Conservation (phyloP, 495 filamentous ascomycete species). For the Podospora appendiculata region DNA sequence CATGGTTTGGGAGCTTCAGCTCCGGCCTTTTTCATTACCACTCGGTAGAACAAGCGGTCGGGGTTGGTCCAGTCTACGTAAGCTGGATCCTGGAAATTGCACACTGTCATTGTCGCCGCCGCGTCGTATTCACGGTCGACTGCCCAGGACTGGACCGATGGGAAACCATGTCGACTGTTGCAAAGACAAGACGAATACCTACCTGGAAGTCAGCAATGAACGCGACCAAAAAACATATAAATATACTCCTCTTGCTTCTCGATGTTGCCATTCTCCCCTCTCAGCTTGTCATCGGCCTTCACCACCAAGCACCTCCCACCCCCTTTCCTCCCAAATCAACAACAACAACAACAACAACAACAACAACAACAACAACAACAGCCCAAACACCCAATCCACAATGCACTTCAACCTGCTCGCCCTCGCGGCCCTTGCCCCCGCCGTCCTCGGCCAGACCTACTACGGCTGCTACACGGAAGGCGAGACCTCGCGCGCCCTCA, state of each 20-base stretch:
- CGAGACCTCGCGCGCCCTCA: conserved; percentile 4
- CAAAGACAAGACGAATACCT: too few relatives aligned
- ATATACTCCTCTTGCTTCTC: background rate
- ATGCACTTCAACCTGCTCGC: conserved; percentile 8
- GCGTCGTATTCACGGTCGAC: too few relatives aligned
- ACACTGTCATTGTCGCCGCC: too few relatives aligned
- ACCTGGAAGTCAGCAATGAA: too few relatives aligned
- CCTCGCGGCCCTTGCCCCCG: conserved; percentile 2
- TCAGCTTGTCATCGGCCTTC: background rate
- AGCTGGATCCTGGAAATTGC: too few relatives aligned
- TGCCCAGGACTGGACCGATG: too few relatives aligned
- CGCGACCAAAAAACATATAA: background rate
- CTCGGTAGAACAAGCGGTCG: too few relatives aligned
- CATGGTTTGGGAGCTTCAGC: too few relatives aligned
- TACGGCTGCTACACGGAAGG: conserved; percentile 21
- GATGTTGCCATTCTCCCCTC: conserved; percentile 1
- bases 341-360: background rate
- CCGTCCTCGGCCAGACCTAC: conserved; percentile 2
- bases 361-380: background rate
- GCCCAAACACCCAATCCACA: background rate
- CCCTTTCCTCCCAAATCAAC: background rate
- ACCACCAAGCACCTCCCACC: background rate
- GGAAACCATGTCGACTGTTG: too few relatives aligned
- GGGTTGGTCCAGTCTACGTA: too few relatives aligned
- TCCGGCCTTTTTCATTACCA: too few relatives aligned